Conservation (phyloP, 192 early-diverging fungal genomes). For the Coemansia sp. region DNA sequence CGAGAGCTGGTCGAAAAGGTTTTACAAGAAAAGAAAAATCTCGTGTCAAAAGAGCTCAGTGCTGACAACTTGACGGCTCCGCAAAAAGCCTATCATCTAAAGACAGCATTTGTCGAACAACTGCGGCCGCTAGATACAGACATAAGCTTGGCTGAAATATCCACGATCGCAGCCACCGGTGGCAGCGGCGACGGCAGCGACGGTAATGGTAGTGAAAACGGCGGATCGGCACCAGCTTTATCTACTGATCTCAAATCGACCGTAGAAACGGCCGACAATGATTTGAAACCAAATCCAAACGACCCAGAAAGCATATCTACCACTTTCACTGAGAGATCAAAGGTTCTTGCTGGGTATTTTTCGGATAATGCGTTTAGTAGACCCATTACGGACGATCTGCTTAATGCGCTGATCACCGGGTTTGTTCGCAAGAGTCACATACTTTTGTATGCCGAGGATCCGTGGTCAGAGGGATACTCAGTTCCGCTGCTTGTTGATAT, state of each 20-base stretch:
- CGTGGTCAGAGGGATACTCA: slow-evolving; percentile 54
- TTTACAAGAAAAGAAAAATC: slow-evolving; percentile 13
- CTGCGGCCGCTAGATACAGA: slow-evolving; percentile 24
- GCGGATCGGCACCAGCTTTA: background rate
- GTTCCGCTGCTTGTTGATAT: slow-evolving; percentile 21
- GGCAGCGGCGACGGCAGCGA: background rate
- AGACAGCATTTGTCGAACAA: slow-evolving; percentile 34
- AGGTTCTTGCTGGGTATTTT: background rate
- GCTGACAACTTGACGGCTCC: background rate
- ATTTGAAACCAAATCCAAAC: background rate
- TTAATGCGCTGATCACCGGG: slow-evolving; percentile 30
- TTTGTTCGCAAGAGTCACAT: slow-evolving; percentile 45
- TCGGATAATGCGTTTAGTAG: slow-evolving; percentile 23
- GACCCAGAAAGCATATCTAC: background rate
- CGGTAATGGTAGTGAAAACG: background rate
- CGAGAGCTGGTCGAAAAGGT: slow-evolving; percentile 22
- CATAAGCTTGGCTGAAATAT: slow-evolving; percentile 2
- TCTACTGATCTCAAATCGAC: background rate
- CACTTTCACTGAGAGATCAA: background rate
- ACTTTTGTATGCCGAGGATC: slow-evolving; percentile 45
- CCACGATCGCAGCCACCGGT: background rate
- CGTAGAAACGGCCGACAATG: background rate
- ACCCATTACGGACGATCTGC: slow-evolving; percentile 27
- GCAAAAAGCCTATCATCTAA: slow-evolving; percentile 8
- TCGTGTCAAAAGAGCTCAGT: background rate